phyloP scores from a whole-genome alignment of 257 asterid genomes.

The Fraxinus pennsylvanica region DNA sequence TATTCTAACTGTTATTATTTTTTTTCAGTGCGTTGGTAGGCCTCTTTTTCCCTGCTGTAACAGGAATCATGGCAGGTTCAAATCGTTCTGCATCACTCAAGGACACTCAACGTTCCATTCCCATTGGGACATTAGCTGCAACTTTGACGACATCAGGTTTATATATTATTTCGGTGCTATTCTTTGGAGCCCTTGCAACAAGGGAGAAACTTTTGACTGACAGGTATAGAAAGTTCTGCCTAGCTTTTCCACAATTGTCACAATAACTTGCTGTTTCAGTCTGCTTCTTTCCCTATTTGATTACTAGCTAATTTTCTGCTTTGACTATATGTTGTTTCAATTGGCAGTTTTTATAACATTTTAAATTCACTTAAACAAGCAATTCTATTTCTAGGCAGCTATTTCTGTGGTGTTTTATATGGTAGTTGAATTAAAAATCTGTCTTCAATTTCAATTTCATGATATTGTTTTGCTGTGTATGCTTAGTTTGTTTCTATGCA shows the following conservation, averaged over 20 bases:
- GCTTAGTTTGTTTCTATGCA: neutral
- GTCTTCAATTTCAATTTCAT: neutral
- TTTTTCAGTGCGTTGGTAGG: conserved; percentile 96
- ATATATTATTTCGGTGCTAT: conserved; percentile 71
- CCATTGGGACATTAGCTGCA: conserved; percentile 94
- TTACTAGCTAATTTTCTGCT: conserved; percentile 1
- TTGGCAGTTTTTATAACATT: neutral
- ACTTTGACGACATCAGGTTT: conserved; percentile 75
- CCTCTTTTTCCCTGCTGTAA: conserved; percentile 99
- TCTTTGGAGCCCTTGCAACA: conserved; percentile 94
- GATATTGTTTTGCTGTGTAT: neutral
- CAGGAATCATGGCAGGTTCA: conserved; percentile 99
- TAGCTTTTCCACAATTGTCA: conserved; percentile 11
- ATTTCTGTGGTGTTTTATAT: neutral
- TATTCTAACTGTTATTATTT: conserved; percentile 45
- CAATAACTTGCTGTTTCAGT: neutral
- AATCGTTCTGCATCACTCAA: conserved; percentile 96
- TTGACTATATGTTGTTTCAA: conserved; percentile 5
- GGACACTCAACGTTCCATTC: conserved; percentile 98
- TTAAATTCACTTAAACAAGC: neutral
- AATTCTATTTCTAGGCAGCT: neutral
- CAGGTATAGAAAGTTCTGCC: conserved; percentile 51
- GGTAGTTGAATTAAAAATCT: neutral
- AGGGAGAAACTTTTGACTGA: conserved; percentile 96
- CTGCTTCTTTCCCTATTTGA: conserved; percentile 1